Conservation (phyloP, 2,329 filamentous ascomycete species). For the Mariannaea sp. region DNA sequence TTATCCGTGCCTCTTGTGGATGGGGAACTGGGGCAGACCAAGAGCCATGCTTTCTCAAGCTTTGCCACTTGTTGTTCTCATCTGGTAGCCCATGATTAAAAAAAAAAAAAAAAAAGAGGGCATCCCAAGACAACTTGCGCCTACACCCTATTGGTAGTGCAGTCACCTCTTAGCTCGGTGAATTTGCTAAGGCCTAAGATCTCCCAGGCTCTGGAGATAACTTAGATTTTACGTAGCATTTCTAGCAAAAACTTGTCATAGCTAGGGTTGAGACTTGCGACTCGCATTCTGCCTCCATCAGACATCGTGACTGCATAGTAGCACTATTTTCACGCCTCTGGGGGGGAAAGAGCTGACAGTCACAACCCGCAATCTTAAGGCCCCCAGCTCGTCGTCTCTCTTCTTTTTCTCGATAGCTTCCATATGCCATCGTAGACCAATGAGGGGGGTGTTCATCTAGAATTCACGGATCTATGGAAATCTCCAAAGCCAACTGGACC, state of each 20-base stretch:
- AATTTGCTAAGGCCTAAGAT: background rate
- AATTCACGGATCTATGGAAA: slow-evolving; percentile 31
- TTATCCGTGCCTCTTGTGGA: slow-evolving; percentile 31
- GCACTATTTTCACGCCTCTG: background rate
- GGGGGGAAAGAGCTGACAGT: background rate
- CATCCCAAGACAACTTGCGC: slow-evolving; percentile 5
- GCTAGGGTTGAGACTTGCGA: slow-evolving; percentile 29
- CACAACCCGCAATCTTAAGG: background rate
- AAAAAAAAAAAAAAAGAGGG: background rate
- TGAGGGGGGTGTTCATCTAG: slow-evolving; percentile 25
- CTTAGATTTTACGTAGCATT: background rate
- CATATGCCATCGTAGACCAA: background rate
- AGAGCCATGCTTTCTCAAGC: slow-evolving; percentile 20
- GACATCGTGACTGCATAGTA: background rate
- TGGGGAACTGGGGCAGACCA: slow-evolving; percentile 31
- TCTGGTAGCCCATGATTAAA: slow-evolving; percentile 7
- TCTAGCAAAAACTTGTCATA: slow-evolving; percentile 1
- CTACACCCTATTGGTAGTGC: slow-evolving; percentile 4
- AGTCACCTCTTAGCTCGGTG: slow-evolving; percentile 3
- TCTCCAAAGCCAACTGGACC: slow-evolving; percentile 24
- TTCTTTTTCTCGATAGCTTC: background rate
- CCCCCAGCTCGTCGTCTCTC: slow-evolving; percentile 2
- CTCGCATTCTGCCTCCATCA: slow-evolving; percentile 13
- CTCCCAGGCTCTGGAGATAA: background rate
- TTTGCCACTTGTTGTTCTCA: slow-evolving; percentile 12